Base-by-base conservation (phyloP, 2,329 filamentous ascomycete species). In the Phoma sp. region DNA sequence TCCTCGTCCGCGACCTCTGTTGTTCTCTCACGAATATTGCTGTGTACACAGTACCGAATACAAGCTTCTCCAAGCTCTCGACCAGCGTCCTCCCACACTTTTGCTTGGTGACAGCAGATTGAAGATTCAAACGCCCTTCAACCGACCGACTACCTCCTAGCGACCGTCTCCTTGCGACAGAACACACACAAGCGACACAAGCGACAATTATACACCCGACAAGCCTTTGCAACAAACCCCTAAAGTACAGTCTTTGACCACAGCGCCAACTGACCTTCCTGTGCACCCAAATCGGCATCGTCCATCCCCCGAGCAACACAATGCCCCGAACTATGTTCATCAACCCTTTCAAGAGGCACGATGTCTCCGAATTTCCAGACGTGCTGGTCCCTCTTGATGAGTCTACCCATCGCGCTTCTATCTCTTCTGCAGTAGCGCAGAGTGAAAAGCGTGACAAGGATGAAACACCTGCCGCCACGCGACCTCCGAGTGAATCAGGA, bases 321-420 rank as follows among this genome's bases (percentile, higher is more conserved):
- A 78, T 79, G 75, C 66, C 68, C 46, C 62, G 61, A 39, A 65
- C 61, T 26, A 68, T 77, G 53, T 72, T 81, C 51, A 75, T 73
- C 32, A 77, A 81, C 59, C 81, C 80, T 1, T 83, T 84, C 72
- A 77, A 78, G 53, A 80, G 74, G 56, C 77, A 80, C 61, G 78
- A 83, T 59, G 74, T 79, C 39, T 74, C 75, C 23, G 78, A 82
- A 50, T 83, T 82, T 53, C 76, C 77, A n/a, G 77, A 76, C 18
- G 81, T 84, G 26, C 69, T 79, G 15, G 75, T 84, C 9, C 81
- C 83, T 23, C 75, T 85, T 36, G 73, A 77, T 15, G 67, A 78
- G 61, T 75, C 77, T 14, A 71, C 72, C 26, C 76, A 77, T 47
- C 76, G 76, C 54, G 60, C 66, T 38, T 71, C 72, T 21, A 61